Conservation (phyloP, 2,329 filamentous ascomycete species). For the Aspergillus pseudoglaucus region DNA sequence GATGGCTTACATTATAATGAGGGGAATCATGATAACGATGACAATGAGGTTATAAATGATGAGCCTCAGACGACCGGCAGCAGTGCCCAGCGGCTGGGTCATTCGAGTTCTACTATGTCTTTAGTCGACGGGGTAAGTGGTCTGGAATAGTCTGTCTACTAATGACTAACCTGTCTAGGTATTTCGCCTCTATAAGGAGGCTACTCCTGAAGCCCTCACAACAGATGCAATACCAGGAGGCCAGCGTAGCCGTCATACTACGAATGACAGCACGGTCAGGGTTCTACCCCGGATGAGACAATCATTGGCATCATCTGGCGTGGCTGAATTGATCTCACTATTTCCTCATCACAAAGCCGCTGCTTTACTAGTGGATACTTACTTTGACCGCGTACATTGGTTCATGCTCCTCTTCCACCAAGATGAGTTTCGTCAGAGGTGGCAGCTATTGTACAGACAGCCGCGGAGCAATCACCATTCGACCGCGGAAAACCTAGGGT, state of each 20-base stretch:
- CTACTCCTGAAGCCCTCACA: constrained; percentile 4
- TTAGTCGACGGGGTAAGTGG: constrained; percentile 12
- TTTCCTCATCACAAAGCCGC: constrained; percentile 18
- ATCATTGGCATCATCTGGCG: too few relatives aligned
- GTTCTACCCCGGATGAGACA: too few relatives aligned
- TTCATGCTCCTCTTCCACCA: constrained; percentile 35
- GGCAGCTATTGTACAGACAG: constrained; percentile 12
- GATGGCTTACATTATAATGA: too few relatives aligned
- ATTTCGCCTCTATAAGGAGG: constrained; percentile 11
- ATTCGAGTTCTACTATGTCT: constrained; percentile 17
- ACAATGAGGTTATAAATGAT: too few relatives aligned
- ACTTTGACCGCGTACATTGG: constrained; percentile 37
- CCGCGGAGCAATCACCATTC: background rate
- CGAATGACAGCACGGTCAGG: too few relatives aligned
- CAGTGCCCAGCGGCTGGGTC: constrained; percentile 2
- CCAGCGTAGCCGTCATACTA: background rate
- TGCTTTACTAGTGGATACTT: constrained; percentile 26
- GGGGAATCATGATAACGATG: too few relatives aligned
- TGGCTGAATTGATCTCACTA: constrained; percentile 6
- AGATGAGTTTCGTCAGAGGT: constrained; percentile 20
- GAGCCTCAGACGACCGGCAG: too few relatives aligned
- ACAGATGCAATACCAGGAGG: constrained; percentile 13
- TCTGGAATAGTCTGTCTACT: too few relatives aligned
- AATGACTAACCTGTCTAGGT: constrained; percentile 3
- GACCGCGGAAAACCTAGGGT: background rate